Evolutionary conservation across 23 red algal species (phyloP).

Genomic region (Gracilaria caudata): DNA sequence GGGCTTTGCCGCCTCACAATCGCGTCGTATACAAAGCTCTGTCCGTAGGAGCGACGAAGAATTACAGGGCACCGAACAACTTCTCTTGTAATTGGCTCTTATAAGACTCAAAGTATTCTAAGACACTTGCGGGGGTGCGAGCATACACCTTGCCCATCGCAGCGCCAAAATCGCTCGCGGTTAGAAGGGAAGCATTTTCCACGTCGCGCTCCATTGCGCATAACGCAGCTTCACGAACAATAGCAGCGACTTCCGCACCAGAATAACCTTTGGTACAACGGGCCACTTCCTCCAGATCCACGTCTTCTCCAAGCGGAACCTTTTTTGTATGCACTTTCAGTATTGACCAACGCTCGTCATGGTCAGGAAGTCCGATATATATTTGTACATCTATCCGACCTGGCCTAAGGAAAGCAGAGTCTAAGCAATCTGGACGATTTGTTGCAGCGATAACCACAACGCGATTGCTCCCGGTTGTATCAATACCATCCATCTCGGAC

Average conservation of each 20-base stretch:
- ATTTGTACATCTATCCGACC: slow-evolving; percentile 90
- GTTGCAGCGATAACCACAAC: slow-evolving; percentile 95
- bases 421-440: slow-evolving; percentile 93
- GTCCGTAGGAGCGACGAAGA: not conserved
- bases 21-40: too few species aligned
- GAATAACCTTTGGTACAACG: slow-evolving; percentile 48
- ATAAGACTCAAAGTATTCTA: slow-evolving; percentile 72
- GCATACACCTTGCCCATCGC: slow-evolving; percentile 58
- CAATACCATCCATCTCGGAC: slow-evolving; percentile 94
- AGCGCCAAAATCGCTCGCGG: slow-evolving; percentile 44
- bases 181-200: slow-evolving; percentile 38
- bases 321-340: slow-evolving; percentile 69
- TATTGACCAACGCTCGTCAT: slow-evolving; percentile 68
- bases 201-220: slow-evolving; percentile 82
- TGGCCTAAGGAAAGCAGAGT: slow-evolving; percentile 87
- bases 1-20: too few species aligned
- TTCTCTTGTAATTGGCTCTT: slow-evolving; percentile 25
- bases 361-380: slow-evolving; percentile 86
- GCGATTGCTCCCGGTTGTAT: slow-evolving; percentile 19
- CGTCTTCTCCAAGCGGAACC: slow-evolving; percentile 69
- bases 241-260: slow-evolving; percentile 90
- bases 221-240: slow-evolving; percentile 88
- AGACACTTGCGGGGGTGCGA: slow-evolving; percentile 39
- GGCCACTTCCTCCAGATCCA: slow-evolving; percentile 40
- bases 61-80: not conserved